These are phyloP conservation scores for Penicillium samsonianum DNA, from an alignment of 495 filamentous ascomycete species.

Conservation along the genomic window DNA sequence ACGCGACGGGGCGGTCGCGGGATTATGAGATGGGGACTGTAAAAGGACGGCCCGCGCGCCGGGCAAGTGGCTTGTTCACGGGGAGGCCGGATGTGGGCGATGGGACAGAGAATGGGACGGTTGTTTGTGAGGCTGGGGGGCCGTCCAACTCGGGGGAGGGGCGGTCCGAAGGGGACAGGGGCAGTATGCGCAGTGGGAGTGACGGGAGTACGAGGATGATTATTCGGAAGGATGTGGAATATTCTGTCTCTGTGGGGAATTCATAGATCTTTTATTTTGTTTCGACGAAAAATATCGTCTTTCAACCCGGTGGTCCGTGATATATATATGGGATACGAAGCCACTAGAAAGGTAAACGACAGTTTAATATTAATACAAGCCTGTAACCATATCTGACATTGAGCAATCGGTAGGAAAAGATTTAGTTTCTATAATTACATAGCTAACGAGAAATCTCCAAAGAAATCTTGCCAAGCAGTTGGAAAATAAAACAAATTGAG, in stretches of 20 bases:
- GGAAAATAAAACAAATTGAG: slow-evolving; percentile 54
- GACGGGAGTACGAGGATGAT: not conserved
- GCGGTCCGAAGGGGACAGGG: not conserved
- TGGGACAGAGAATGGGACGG: not conserved
- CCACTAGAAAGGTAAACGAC: slow-evolving; percentile 21
- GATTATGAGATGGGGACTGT: not conserved
- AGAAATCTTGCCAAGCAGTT: slow-evolving; percentile 47
- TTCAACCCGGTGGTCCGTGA: too few species aligned
- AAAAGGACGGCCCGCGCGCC: not conserved
- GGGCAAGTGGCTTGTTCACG: not conserved
- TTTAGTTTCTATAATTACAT: slow-evolving; percentile 14
- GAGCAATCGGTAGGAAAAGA: not conserved
- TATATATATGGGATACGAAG: slow-evolving; percentile 4
- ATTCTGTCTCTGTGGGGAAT: not conserved
- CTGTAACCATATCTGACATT: slow-evolving; percentile 5
- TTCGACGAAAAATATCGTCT: not conserved
- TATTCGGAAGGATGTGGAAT: not conserved
- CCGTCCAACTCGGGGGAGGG: not conserved
- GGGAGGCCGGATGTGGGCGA: not conserved
- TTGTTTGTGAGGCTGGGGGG: not conserved
- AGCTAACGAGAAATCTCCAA: slow-evolving; percentile 43
- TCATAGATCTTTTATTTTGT: not conserved
- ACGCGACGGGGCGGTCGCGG: not conserved
- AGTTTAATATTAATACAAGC: slow-evolving; percentile 8
- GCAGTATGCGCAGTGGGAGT: not conserved